Conservation (phyloP, 495 filamentous ascomycete genomes). For the Aspergillus incahuasiensis region DNA sequence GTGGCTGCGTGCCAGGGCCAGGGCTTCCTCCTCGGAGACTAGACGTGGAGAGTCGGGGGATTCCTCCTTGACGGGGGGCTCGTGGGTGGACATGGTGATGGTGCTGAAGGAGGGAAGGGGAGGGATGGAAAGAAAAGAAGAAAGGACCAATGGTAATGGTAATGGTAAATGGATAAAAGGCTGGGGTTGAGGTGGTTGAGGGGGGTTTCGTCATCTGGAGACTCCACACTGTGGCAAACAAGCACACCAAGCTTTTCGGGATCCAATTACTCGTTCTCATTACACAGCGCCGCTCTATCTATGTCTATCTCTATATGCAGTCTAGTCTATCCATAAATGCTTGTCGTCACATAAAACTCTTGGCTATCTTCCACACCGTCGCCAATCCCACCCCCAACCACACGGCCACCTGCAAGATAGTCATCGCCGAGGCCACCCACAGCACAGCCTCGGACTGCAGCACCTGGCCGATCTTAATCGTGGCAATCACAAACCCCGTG, state of each 20-base stretch:
- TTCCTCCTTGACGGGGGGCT: constrained; percentile 5
- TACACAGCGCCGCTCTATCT: too few species aligned
- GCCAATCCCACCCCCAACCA: constrained; percentile 6
- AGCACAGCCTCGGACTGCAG: constrained; percentile 25
- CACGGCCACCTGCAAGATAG: constrained; percentile 11
- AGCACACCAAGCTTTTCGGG: neutral
- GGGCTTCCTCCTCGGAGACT: constrained; percentile 26
- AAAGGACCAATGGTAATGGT: neutral
- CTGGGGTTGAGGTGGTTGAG: too few species aligned
- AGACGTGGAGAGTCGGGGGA: constrained; percentile 13
- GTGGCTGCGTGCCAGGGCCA: constrained; percentile 21
- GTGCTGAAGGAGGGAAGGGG: neutral
- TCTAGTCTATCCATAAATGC: neutral
- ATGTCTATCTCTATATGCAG: neutral
- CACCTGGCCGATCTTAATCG: constrained; percentile 27
- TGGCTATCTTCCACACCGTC: neutral
- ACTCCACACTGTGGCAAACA: too few species aligned
- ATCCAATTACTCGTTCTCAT: too few species aligned
- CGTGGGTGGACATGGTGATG: neutral
- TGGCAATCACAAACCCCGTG: constrained; percentile 29
- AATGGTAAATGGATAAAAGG: too few species aligned
- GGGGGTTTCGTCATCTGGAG: too few species aligned
- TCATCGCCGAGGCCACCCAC: constrained; percentile 24
- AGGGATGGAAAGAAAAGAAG: neutral
- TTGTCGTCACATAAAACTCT: neutral